A percentile compares a stretch with the other conserved stretches of the same genome.
phyloP scores from a whole-genome alignment of 371 early-diverging fungal species.

The Mucor mucedo region DNA sequence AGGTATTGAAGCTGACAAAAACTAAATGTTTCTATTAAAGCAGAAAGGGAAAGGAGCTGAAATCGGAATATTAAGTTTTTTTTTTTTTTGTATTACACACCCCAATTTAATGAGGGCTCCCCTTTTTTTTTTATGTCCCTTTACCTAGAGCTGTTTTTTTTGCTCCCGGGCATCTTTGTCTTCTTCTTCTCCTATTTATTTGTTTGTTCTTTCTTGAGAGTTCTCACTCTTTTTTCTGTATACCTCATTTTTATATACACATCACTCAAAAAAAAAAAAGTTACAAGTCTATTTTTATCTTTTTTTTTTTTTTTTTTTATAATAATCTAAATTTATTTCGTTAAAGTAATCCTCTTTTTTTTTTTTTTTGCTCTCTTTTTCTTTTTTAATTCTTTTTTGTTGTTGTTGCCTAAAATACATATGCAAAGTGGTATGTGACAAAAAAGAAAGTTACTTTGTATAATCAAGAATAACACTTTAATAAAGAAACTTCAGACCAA shows the following conservation, averaged over 20 bases:
- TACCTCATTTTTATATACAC: constrained; percentile 8
- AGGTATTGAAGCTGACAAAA: constrained; percentile 19
- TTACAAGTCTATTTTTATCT: background rate
- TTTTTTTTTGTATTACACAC: background rate
- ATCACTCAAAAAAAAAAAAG: background rate
- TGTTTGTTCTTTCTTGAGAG: background rate
- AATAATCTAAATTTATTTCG: constrained; percentile 7
- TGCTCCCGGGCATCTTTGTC: constrained; percentile 2
- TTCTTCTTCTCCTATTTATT: background rate
- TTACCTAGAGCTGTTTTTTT: background rate
- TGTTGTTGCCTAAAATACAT: background rate
- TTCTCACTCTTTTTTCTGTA: background rate
- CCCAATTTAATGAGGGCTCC: background rate
- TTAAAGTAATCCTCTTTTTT: background rate
- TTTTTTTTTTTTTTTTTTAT: background rate
- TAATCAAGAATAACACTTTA: background rate
- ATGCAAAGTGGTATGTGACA: constrained; percentile 15
- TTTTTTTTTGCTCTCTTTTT: background rate
- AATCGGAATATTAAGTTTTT: background rate
- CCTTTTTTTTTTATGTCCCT: background rate
- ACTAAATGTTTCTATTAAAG: background rate
- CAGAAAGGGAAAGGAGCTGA: constrained; percentile 2
- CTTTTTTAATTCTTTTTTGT: background rate
- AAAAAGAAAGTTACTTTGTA: background rate
- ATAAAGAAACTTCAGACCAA: constrained; percentile 17